These are phyloP conservation scores for Panicum hallii DNA, from an alignment of 202 grass and related monocot species.

Conservation along the genomic window DNA sequence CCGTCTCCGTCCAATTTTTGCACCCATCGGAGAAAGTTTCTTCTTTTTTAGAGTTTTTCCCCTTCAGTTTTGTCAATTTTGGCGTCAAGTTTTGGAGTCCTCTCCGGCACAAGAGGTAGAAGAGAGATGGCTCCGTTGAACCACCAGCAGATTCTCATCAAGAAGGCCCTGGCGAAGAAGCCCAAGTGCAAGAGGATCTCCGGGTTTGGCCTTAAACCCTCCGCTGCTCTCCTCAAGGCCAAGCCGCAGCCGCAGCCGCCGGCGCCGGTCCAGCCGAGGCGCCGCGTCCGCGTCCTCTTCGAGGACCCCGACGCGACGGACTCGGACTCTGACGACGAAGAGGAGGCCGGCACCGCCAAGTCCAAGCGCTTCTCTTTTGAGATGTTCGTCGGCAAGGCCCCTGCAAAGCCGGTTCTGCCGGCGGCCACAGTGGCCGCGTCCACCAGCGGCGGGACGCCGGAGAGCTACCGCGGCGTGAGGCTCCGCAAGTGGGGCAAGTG, in stretches of 20 bases:
- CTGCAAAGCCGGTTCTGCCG: conserved; percentile 9
- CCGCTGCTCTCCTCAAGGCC: conserved; percentile 9
- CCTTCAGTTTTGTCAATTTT: conserved; percentile 61
- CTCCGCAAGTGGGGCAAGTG: conserved; percentile 96
- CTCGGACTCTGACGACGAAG: conserved; percentile 67
- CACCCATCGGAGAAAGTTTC: conserved; percentile 28
- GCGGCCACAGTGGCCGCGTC: conserved; percentile 14
- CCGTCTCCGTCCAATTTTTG: conserved; percentile 61
- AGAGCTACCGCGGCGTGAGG: conserved; percentile 72
- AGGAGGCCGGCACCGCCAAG: not conserved
- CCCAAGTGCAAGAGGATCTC: conserved; percentile 49
- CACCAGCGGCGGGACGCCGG: conserved; percentile 27
- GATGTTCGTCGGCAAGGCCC: conserved; percentile 49
- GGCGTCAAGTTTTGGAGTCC: conserved; percentile 39
- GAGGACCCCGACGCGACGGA: conserved; percentile 87
- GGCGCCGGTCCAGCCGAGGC: conserved; percentile 25
- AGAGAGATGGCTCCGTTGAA: conserved; percentile 54
- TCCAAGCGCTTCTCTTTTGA: conserved; percentile 52
- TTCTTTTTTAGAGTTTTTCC: conserved; percentile 38
- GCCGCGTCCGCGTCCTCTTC: conserved; percentile 67
- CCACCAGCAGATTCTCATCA: conserved; percentile 33
- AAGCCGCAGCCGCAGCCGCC: conserved; percentile 18
- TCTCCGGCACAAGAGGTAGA: conserved; percentile 29
- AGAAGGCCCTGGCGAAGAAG: conserved; percentile 55
- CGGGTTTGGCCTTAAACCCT: conserved; percentile 52